Evolutionary conservation across 2,329 filamentous ascomycete genomes (phyloP), one percentile per base, ranked within the genome.

Genomic region (Mycosphaerella sp.): DNA sequence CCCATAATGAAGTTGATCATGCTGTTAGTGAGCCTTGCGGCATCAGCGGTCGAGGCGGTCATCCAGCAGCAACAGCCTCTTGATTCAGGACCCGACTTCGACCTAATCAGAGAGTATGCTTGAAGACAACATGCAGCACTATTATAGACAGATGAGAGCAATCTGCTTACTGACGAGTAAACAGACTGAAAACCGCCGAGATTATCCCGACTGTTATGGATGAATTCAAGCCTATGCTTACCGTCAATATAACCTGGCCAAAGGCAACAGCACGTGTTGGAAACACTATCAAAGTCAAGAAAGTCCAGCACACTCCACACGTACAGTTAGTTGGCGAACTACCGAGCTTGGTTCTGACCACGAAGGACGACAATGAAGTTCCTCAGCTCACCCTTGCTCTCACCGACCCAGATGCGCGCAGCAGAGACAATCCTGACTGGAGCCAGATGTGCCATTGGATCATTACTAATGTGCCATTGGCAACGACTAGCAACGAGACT

Each of bases 381-480:
- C 55, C 62, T 40, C 71, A 70, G 35, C 75, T 79, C 52, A 74
- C 74, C 3, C 54, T 81, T 44, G 71, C 73, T 16, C 45, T 49
- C 30, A 49, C 78, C 1, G 79, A 82, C 59, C 79, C 79, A 0
- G 79, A 82, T 63, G 79, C 79, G n/a, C 77, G 75, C 2, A 76
- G 72, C 7, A 72, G 73, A 39, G 66, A 74, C 1, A 64, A 81
- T 53, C 77, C 78, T 1, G 69, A 77, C 49, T 80, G 76, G 77
- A 71, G 70, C 16, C 75, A 82, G 55, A 75, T 81, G 66, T 81
- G 78, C 60, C 79, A 81, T 62, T 81, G 77, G 77, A 70, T 76
- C 44, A 66, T 66, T 1, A 65, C 71, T 7, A 67, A 69, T 21
- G 59, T 73, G 5, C 59, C 64, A 1, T 46, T 71, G 2, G 54